These are phyloP conservation scores for Emergomyces pasteurianus DNA, from an alignment of 2,329 filamentous ascomycete species.

Conservation along the genomic window DNA sequence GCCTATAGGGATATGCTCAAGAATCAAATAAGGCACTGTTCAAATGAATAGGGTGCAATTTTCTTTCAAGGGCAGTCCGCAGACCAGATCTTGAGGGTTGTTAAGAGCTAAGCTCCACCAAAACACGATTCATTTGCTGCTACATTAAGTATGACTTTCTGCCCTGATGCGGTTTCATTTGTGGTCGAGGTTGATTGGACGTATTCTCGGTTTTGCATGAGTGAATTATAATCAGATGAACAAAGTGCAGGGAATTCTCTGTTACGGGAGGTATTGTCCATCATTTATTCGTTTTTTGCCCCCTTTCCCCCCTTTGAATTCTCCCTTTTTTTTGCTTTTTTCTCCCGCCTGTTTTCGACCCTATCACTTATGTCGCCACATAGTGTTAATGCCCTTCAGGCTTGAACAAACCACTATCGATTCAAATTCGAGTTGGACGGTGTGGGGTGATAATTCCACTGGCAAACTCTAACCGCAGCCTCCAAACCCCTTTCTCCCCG, in stretches of 20 bases:
- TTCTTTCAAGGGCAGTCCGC: neutral
- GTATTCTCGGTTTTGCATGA: neutral
- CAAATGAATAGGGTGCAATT: neutral
- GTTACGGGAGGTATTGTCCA: neutral
- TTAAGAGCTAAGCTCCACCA: neutral
- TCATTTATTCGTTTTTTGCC: neutral
- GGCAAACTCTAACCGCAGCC: neutral
- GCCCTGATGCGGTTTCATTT: neutral
- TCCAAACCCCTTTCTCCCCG: neutral
- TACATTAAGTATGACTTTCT: neutral
- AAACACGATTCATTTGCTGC: neutral
- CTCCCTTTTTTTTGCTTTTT: neutral
- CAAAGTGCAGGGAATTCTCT: neutral
- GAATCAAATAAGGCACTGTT: neutral
- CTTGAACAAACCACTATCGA: neutral
- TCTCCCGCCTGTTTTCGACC: neutral
- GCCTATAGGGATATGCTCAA: neutral
- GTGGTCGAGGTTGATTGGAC: neutral
- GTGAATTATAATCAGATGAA: neutral
- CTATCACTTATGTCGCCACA: neutral
- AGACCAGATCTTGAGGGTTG: neutral
- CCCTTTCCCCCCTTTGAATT: neutral
- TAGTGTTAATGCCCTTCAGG: neutral
- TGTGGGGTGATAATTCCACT: neutral
- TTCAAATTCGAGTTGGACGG: neutral